These are phyloP conservation scores for Capsicum pubescens DNA, from an alignment of 257 asterid species.

Conservation along the genomic window DNA sequence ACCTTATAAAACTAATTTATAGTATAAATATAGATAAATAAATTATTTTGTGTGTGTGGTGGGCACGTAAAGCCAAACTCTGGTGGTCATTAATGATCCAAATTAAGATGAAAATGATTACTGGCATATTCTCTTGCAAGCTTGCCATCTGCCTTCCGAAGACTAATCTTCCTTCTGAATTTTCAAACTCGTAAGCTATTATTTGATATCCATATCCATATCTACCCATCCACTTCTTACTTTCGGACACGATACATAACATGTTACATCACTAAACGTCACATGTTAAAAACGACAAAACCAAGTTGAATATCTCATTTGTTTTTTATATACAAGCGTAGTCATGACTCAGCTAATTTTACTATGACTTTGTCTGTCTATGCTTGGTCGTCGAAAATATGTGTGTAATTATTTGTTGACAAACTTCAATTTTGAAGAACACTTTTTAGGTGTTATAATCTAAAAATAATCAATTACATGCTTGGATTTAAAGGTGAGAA, in stretches of 20 bases:
- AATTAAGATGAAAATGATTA: neutral
- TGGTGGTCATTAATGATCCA: neutral
- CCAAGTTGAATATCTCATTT: neutral
- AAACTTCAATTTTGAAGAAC: no score
- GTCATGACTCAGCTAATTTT: neutral
- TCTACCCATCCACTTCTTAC: neutral
- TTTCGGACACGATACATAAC: neutral
- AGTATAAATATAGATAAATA: no score
- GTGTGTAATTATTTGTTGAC: no score
- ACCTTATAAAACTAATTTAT: no score
- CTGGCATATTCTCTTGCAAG: neutral
- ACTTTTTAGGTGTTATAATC: no score
- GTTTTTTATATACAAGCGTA: neutral
- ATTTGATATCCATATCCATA: neutral
- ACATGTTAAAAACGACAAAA: neutral
- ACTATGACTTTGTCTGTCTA: neutral
- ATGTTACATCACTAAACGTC: neutral
- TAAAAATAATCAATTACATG: no score
- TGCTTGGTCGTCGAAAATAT: no score
- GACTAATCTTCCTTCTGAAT: neutral
- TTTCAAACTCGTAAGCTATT: neutral
- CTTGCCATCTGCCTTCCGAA: neutral
- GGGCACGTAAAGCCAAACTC: neutral
- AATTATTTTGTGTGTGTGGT: no score
- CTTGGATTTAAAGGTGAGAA: no score